Evolutionary conservation across 108 stramenopile genomes (phyloP).

Genomic region (Cyclotella kingstonii): DNA sequence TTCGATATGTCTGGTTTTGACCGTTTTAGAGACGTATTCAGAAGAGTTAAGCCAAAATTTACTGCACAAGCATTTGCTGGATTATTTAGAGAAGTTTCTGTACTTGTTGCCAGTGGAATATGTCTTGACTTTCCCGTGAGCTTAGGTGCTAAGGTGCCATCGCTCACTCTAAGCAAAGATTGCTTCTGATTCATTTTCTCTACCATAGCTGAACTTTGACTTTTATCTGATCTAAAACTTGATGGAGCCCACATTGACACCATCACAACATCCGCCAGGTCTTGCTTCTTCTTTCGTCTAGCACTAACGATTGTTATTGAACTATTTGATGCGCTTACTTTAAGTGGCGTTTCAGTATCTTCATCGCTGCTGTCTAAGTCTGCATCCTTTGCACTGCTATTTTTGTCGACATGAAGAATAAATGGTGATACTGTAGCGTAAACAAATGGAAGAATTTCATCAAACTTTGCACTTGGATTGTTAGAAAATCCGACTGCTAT

Average conservation of each 20-base stretch:
- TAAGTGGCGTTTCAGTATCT: conserved; percentile 39
- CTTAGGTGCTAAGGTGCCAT: conserved; percentile 84
- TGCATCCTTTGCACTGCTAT: conserved; percentile 16
- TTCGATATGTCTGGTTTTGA: conserved; percentile 46
- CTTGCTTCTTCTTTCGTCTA: conserved; percentile 9
- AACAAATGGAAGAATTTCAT: conserved; percentile 77
- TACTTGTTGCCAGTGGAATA: conserved; percentile 21
- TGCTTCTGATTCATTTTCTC: conserved; percentile 46
- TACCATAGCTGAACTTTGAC: conserved; percentile 50
- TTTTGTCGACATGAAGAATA: conserved; percentile 29
- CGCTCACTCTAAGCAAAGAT: conserved; percentile 54
- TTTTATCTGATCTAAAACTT: conserved; percentile 38
- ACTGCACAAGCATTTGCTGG: conserved; percentile 77
- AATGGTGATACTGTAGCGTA: conserved; percentile 79
- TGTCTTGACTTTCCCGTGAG: conserved; percentile 77
- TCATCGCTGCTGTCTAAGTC: conserved; percentile 50
- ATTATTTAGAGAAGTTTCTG: conserved; percentile 55
- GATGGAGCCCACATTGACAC: conserved; percentile 83
- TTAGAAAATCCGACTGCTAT: conserved; percentile 86
- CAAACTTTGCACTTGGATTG: conserved; percentile 78
- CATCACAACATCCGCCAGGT: conserved; percentile 18
- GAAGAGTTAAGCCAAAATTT: conserved; percentile 77
- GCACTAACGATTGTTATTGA: not conserved
- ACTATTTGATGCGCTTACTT: conserved; percentile 50
- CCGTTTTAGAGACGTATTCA: conserved; percentile 79